These are phyloP conservation scores for Penicillium arizonense DNA, from an alignment of 495 filamentous ascomycete species.

Conservation along the genomic window DNA sequence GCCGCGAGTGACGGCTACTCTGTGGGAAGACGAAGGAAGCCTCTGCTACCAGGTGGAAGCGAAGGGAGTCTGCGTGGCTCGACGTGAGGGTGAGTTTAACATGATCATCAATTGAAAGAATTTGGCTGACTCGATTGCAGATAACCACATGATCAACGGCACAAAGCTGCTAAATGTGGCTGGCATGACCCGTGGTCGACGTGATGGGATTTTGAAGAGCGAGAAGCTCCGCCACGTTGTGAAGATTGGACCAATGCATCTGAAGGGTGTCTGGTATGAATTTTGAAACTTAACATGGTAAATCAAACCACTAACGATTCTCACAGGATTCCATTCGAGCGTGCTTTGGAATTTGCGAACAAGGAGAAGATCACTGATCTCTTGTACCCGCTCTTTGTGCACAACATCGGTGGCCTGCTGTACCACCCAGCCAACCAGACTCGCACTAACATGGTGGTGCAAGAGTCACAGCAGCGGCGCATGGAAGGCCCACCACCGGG, in stretches of 20 bases:
- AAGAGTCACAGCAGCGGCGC: conserved; percentile 78
- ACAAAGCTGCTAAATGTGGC: conserved; percentile 97
- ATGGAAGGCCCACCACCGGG: conserved; percentile 33
- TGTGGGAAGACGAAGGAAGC: conserved; percentile 98
- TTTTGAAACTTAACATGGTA: neutral
- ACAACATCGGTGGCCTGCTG: conserved; percentile 91
- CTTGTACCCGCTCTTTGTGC: conserved; percentile 93
- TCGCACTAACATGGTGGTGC: conserved; percentile 81
- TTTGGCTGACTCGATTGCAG: conserved; percentile 42
- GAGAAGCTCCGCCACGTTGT: conserved; percentile 96
- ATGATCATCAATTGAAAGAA: neutral
- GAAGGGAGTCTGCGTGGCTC: conserved; percentile 91
- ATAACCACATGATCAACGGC: conserved; percentile 99
- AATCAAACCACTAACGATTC: neutral
- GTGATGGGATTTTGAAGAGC: conserved; percentile 96
- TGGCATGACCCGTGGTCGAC: conserved; percentile 93
- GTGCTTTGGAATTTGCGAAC: conserved; percentile 96
- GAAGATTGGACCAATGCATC: conserved; percentile 98
- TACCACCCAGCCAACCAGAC: conserved; percentile 91
- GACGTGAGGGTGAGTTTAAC: conserved; percentile 74
- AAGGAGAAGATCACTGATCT: conserved; percentile 98
- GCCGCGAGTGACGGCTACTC: conserved; percentile 92
- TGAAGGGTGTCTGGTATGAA: conserved; percentile 96
- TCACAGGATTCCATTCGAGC: conserved; percentile 91
- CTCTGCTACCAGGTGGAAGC: conserved; percentile 98